Base-by-base conservation (phyloP, 2,329 filamentous ascomycete species). In the Pseudopyricularia javanii region DNA sequence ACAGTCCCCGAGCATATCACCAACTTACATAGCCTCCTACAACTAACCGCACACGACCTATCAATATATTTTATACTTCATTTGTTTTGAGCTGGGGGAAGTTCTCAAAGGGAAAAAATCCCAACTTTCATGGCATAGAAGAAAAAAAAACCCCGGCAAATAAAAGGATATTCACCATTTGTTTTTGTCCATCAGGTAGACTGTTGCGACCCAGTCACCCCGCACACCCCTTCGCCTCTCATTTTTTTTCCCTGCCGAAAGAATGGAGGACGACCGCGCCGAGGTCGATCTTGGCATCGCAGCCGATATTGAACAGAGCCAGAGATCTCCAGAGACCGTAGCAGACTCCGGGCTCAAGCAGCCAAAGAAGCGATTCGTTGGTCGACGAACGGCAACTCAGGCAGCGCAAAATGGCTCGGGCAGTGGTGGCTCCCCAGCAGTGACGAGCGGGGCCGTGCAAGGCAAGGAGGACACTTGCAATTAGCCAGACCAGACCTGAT, bases 291-390 rank as follows among this genome's bases (percentile, higher is more conserved):
- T 91, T 28, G 86, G 86, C 54, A 75, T 86, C 43, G 82, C 82
- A 12, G 76, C 79, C 51, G 80, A 86, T 58, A 80, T 85, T 40
- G 82, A 83, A 57, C 51, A 51, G 50, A 52, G 26, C 32, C 52
- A 61, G 49, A 56, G 56, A 45, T 51, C 34, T 5, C 9, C 63
- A 51, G 56, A 59, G 54, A 49, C 65, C 49, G 56, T 74, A 54
- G 57, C 69, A 66, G 76, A 74, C 55, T 66, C 72, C 24, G 68
- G 68, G 7, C 59, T 73, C 20, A 88, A 78, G 63, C 86, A 91
- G 62, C 93, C 93, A 22, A 95, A 88, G 73, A 91, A 91, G 69
- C 81, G 91, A 54, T 98, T 98, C 60, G 85, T 98, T 17, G 93
- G 93, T 30, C 78, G 89, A 59, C 82, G 85, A 61, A 80, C 87